Percentiles rank a stretch among this genome's conserved stretches.
Conservation (phyloP, 1,139 yeast genomes). For the Blastobotrys serpentis region DNA sequence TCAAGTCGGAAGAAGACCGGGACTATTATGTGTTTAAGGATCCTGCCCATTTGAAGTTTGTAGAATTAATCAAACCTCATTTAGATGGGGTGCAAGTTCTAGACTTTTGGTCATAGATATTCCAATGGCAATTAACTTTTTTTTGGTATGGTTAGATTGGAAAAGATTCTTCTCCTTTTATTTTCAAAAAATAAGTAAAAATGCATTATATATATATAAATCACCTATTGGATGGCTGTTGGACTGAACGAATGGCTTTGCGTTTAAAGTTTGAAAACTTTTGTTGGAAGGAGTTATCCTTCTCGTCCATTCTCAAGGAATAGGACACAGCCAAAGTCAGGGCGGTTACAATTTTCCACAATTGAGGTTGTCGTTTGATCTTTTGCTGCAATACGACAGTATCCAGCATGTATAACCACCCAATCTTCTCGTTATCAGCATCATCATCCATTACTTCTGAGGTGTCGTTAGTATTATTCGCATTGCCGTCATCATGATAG, state of each 20-base stretch:
- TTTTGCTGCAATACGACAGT: conserved; percentile 12
- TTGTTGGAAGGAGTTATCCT: conserved; percentile 15
- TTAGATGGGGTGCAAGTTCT: neutral
- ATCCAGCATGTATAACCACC: conserved; percentile 30
- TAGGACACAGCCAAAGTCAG: conserved; percentile 24
- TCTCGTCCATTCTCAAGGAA: conserved; percentile 20
- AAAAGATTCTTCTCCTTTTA: too few relatives aligned
- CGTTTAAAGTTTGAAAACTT: conserved; percentile 15
- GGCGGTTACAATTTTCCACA: conserved; percentile 26
- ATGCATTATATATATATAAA: neutral
- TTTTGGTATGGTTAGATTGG: too few relatives aligned
- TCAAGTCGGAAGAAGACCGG: neutral
- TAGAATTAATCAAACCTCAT: neutral
- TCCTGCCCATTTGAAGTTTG: conserved; percentile 1
- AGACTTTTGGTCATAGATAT: conserved; percentile 1
- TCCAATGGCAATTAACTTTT: too few relatives aligned
- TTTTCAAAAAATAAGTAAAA: too few relatives aligned
- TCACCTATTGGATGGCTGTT: neutral
- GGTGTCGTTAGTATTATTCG: conserved; percentile 5
- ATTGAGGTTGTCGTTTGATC: conserved; percentile 16
- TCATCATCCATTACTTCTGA: conserved; percentile 24
- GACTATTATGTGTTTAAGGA: conserved; percentile 5
- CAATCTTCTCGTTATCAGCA: conserved; percentile 28
- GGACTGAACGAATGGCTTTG: conserved; percentile 5
- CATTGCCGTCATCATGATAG: neutral